Evolutionary conservation across 805 yeast genomes (phyloP).

Genomic region (Hanseniaspora thailandica): DNA sequence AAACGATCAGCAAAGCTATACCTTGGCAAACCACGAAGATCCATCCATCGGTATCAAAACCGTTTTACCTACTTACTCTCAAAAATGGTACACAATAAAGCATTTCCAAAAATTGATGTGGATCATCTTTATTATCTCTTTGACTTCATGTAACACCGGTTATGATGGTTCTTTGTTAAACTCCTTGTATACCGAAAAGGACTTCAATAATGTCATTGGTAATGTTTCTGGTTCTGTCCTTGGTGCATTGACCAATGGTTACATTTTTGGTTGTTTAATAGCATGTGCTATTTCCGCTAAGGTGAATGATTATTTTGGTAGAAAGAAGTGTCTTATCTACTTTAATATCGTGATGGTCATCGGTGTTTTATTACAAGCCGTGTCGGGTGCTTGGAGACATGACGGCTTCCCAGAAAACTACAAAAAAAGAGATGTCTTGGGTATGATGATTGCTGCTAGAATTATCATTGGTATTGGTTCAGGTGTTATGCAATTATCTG

Average conservation of each 20-base stretch:
- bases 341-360: slow-evolving; percentile 21
- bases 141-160: slow-evolving; percentile 38
- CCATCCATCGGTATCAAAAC: slow-evolving; percentile 8
- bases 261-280: slow-evolving; percentile 31
- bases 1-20: no score
- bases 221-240: slow-evolving; percentile 32
- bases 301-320: slow-evolving; percentile 32
- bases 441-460: slow-evolving; percentile 34
- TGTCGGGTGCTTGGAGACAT: slow-evolving; percentile 21
- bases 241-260: slow-evolving; percentile 35
- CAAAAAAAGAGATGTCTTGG: slow-evolving; percentile 31
- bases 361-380: slow-evolving; percentile 15
- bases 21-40: not conserved
- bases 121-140: slow-evolving; percentile 32
- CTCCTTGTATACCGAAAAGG: slow-evolving; percentile 36
- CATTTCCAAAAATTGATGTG: slow-evolving; percentile 33
- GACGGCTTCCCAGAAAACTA: slow-evolving; percentile 27
- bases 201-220: slow-evolving; percentile 34
- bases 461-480: slow-evolving; percentile 39
- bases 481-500: slow-evolving; percentile 32
- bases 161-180: slow-evolving; percentile 41
- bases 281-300: slow-evolving; percentile 25
- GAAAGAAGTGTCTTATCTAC: slow-evolving; percentile 28
- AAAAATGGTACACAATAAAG: slow-evolving; percentile 29
- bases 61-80: slow-evolving; percentile 21